These are phyloP conservation scores for Apiospora marii DNA, from an alignment of 2,329 filamentous ascomycete genomes.

Conservation along the genomic window DNA sequence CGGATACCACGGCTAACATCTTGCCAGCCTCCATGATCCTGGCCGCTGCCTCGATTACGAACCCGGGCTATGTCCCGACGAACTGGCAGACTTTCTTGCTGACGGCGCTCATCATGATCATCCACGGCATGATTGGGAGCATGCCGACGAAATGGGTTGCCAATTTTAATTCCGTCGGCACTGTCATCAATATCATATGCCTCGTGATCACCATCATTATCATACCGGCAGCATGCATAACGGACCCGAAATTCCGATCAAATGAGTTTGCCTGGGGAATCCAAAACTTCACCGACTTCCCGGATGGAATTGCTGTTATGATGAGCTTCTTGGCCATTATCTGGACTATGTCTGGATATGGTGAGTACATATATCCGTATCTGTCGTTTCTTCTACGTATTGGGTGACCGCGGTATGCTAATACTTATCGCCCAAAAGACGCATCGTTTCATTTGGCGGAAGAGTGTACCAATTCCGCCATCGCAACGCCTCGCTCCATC, in stretches of 20 bases:
- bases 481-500: slow-evolving; percentile 76
- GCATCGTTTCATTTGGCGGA: slow-evolving; percentile 77
- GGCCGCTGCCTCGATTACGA: slow-evolving; percentile 71
- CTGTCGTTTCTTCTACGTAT: too few relatives aligned
- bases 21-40: slow-evolving; percentile 70
- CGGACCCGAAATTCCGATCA: slow-evolving; percentile 55
- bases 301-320: slow-evolving; percentile 70
- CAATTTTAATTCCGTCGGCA: slow-evolving; percentile 73
- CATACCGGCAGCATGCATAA: slow-evolving; percentile 66
- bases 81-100: slow-evolving; percentile 74
- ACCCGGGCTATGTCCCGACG: slow-evolving; percentile 70
- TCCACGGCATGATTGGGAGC: slow-evolving; percentile 72
- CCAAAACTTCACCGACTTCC: slow-evolving; percentile 71
- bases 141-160: slow-evolving; percentile 77
- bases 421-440: slow-evolving; percentile 56
- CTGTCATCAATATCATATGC: slow-evolving; percentile 74
- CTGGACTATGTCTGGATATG: slow-evolving; percentile 45
- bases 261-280: slow-evolving; percentile 68
- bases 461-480: slow-evolving; percentile 76
- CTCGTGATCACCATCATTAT: slow-evolving; percentile 72
- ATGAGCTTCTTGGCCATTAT: slow-evolving; percentile 67
- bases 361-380: not conserved
- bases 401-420: not conserved
- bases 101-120: slow-evolving; percentile 70
- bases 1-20: not conserved